These are phyloP conservation scores for Cladosporium sp. DNA, from an alignment of 2,329 filamentous ascomycete genomes.

Conservation along the genomic window DNA sequence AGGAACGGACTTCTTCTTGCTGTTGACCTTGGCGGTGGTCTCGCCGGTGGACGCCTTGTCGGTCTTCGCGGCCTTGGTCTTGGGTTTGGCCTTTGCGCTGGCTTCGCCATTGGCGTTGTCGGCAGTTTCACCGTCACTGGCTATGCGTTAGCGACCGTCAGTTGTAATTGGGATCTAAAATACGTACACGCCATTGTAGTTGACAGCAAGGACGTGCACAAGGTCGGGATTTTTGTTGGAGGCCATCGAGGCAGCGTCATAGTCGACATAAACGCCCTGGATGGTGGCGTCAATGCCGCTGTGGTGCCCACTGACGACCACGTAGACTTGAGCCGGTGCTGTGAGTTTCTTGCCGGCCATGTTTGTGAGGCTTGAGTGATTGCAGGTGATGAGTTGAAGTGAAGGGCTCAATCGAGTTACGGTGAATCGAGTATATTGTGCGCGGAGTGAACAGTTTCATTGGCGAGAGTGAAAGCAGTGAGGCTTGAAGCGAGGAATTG, in stretches of 20 bases:
- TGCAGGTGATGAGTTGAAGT: background rate
- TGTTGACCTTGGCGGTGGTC: background rate
- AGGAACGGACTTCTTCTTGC: constrained; percentile 13
- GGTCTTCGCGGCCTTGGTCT: constrained; percentile 6
- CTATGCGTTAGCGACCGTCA: background rate
- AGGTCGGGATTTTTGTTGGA: background rate
- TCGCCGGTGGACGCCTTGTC: background rate
- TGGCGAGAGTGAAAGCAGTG: background rate
- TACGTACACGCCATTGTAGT: constrained; percentile 5
- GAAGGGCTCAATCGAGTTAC: background rate
- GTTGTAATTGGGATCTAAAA: background rate
- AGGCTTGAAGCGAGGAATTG: background rate
- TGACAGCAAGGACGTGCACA: background rate
- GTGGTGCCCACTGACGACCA: background rate
- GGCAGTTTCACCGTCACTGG: background rate
- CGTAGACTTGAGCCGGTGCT: background rate
- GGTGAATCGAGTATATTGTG: background rate
- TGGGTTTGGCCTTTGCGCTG: background rate
- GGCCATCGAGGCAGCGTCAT: background rate
- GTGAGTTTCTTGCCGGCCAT: constrained; percentile 1
- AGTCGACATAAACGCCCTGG: background rate
- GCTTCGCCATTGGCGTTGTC: background rate
- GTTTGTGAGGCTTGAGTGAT: background rate
- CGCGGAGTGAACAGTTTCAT: background rate
- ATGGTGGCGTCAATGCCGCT: background rate